Percentiles rank a stretch among this genome's conserved stretches.
Evolutionary conservation across 2,329 filamentous ascomycete species (phyloP).

Genomic region (Aspergillus luchuensis): DNA sequence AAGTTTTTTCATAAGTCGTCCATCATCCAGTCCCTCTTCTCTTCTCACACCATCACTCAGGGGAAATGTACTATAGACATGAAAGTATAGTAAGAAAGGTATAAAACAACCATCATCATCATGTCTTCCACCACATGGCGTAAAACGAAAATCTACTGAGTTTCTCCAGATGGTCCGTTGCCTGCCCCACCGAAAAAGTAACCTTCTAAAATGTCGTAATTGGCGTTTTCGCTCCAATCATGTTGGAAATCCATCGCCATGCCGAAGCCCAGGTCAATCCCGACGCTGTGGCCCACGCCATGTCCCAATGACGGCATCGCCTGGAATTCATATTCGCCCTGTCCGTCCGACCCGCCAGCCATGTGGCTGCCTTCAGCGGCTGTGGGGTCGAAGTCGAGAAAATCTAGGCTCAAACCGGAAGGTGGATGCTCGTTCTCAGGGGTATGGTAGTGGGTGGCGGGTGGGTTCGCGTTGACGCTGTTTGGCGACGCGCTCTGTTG

Average conservation of each 20-base stretch:
- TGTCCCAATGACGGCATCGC: slow-evolving; percentile 34
- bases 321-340: slow-evolving; percentile 31
- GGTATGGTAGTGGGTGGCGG: slow-evolving; percentile 26
- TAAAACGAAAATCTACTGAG: slow-evolving; percentile 2
- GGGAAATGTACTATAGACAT: slow-evolving; percentile 4
- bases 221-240: slow-evolving; percentile 52
- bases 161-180: slow-evolving; percentile 28
- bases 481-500: slow-evolving; percentile 37
- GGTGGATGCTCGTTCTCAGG: slow-evolving; percentile 25
- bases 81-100: slow-evolving; percentile 1
- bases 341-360: slow-evolving; percentile 32
- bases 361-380: slow-evolving; percentile 29
- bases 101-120: neutral
- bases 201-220: slow-evolving; percentile 56
- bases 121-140: no score
- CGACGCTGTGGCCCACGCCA: slow-evolving; percentile 41
- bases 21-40: no score
- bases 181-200: slow-evolving; percentile 57
- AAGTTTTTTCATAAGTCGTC: no score
- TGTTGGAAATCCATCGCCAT: slow-evolving; percentile 50
- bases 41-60: no score
- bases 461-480: slow-evolving; percentile 27
- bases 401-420: slow-evolving; percentile 54
- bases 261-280: slow-evolving; percentile 49
- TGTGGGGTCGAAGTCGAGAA: slow-evolving; percentile 54